These are phyloP conservation scores for Hebeloma cylindrosporum DNA, from an alignment of 768 basidiomycete genomes.

Conservation along the genomic window DNA sequence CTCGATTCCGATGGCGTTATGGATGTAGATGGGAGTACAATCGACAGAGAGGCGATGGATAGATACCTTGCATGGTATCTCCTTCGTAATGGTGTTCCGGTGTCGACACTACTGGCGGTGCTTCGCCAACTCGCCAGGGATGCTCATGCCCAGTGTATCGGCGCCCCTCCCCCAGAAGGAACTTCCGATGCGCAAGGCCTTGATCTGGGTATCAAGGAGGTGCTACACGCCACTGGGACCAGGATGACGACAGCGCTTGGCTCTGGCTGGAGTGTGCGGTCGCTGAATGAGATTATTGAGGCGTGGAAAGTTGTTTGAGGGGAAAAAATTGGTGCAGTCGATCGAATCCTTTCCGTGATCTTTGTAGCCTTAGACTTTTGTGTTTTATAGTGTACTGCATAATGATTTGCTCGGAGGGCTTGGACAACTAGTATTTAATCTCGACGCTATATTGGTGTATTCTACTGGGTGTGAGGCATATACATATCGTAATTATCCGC, in stretches of 20 bases:
- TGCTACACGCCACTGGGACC: slow-evolving; percentile 81
- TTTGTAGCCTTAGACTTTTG: slow-evolving; percentile 8
- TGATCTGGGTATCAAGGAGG: slow-evolving; percentile 71
- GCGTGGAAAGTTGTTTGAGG: slow-evolving; percentile 46
- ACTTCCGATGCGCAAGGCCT: slow-evolving; percentile 37
- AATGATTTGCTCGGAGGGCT: too few relatives aligned
- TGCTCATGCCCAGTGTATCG: slow-evolving; percentile 58
- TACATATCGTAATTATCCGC: too few relatives aligned
- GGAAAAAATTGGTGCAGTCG: too few relatives aligned
- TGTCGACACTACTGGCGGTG: slow-evolving; percentile 62
- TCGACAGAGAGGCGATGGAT: slow-evolving; percentile 20
- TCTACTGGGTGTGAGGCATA: too few relatives aligned
- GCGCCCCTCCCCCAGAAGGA: slow-evolving; percentile 51
- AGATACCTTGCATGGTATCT: slow-evolving; percentile 70
- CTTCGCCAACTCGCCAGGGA: slow-evolving; percentile 62
- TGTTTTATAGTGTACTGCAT: slow-evolving; percentile 4
- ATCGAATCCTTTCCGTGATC: not conserved
- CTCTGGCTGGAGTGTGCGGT: slow-evolving; percentile 71
- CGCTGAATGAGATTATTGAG: slow-evolving; percentile 63
- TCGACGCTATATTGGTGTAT: too few relatives aligned
- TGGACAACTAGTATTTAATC: too few relatives aligned
- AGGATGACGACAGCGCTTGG: slow-evolving; percentile 73
- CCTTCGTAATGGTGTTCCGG: slow-evolving; percentile 66
- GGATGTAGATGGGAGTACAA: slow-evolving; percentile 12
- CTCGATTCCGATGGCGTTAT: slow-evolving; percentile 2